Evolutionary conservation across 1,139 yeast genomes (phyloP).

Genomic region (Diutina ranongensis): DNA sequence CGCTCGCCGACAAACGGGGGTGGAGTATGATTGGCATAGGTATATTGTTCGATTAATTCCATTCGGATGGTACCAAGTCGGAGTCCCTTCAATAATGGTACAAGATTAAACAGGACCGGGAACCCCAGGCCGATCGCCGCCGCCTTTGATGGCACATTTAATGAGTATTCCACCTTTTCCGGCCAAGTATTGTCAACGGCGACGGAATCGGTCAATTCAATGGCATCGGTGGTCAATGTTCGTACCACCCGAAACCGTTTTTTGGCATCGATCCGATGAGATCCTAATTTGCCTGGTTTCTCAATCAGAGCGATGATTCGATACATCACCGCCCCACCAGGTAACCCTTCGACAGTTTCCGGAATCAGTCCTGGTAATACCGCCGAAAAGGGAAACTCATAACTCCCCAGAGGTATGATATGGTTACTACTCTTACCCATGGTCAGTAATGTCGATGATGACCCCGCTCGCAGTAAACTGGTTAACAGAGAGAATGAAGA

Average conservation of each 20-base stretch:
- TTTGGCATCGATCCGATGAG: conserved; percentile 46
- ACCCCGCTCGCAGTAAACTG: not conserved
- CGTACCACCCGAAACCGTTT: conserved; percentile 78
- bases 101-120: conserved; percentile 58
- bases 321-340: conserved; percentile 74
- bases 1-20: conserved; percentile 51
- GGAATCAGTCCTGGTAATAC: conserved; percentile 76
- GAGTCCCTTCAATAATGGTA: conserved; percentile 76
- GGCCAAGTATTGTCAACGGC: conserved; percentile 98
- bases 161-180: conserved; percentile 76
- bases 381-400: conserved; percentile 83
- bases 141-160: conserved; percentile 81
- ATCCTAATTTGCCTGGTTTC: conserved; percentile 50
- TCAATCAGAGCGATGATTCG: conserved; percentile 72
- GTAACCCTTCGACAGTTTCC: conserved; percentile 86
- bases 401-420: conserved; percentile 59
- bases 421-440: conserved; percentile 11
- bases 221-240: conserved; percentile 77
- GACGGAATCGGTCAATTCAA: conserved; percentile 83
- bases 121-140: conserved; percentile 79
- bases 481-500: conserved; percentile 8
- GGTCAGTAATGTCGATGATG: conserved; percentile 9
- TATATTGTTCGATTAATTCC: conserved; percentile 54
- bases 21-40: conserved; percentile 48
- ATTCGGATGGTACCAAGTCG: conserved; percentile 61